These are phyloP conservation scores for Perkinsus chesapeaki DNA, from an alignment of 169 alveolate genomes.

Conservation along the genomic window DNA sequence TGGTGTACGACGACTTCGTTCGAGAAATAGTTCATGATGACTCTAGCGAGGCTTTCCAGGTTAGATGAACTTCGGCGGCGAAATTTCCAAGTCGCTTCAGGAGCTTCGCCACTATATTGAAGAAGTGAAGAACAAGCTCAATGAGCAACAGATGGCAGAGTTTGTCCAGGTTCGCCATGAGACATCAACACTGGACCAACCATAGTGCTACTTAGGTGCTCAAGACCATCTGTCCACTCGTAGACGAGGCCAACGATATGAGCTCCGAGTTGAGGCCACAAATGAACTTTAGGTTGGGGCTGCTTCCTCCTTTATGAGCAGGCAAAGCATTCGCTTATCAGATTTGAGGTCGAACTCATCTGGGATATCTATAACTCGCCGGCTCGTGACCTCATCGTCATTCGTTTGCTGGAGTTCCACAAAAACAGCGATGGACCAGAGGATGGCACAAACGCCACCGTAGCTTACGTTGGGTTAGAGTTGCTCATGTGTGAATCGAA, in stretches of 20 bases:
- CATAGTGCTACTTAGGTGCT: not conserved
- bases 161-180: not conserved
- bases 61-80: not conserved
- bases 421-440: not conserved
- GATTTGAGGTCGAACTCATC: not conserved
- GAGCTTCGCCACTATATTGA: not conserved
- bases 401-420: not conserved
- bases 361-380: not conserved
- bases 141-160: not conserved
- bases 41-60: not conserved
- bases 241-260: constrained; percentile 14
- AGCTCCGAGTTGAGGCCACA: not conserved
- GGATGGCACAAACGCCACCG: not conserved
- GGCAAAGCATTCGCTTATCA: not conserved
- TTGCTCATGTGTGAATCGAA: too few relatives aligned
- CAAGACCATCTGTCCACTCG: not conserved
- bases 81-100: not conserved
- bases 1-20: not conserved
- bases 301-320: not conserved
- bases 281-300: not conserved
- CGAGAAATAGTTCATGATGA: not conserved
- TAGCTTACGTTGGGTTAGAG: not conserved
- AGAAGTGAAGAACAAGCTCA: not conserved
- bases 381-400: not conserved
- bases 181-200: not conserved